Percentiles rank a stretch among this genome's conserved stretches.
phyloP scores from a whole-genome alignment of 345 rosid species.

The Aethionema arabicum region DNA sequence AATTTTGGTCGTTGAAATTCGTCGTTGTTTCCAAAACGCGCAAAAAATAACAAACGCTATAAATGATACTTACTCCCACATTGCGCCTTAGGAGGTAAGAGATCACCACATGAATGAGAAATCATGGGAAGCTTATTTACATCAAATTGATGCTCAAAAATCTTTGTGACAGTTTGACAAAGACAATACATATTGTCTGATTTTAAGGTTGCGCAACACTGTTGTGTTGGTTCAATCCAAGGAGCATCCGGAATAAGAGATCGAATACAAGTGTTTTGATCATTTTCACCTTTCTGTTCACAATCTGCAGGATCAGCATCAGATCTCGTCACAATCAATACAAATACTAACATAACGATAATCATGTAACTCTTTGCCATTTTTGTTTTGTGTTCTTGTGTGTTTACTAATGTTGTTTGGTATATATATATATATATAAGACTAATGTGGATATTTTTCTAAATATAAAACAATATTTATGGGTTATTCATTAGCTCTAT shows the following conservation, averaged over 20 bases:
- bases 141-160: neutral
- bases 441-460: too few relatives aligned
- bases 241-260: neutral
- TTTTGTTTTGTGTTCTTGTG: too few relatives aligned
- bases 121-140: constrained; percentile 1
- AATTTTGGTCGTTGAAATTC: too few relatives aligned
- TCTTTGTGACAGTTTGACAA: neutral
- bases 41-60: too few relatives aligned
- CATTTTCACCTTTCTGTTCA: neutral
- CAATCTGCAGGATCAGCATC: neutral
- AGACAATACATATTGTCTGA: neutral
- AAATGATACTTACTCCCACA: constrained; percentile 15
- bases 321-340: neutral
- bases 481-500: too few relatives aligned
- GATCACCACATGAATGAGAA: constrained; percentile 13
- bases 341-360: neutral
- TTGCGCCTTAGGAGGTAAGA: constrained; percentile 4
- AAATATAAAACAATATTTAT: too few relatives aligned
- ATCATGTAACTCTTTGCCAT: neutral
- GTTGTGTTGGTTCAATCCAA: neutral
- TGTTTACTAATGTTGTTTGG: too few relatives aligned
- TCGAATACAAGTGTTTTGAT: neutral
- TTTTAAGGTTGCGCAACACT: neutral
- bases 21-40: too few relatives aligned
- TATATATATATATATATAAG: too few relatives aligned